Conservation (phyloP, 2,329 filamentous ascomycete genomes). For the Coniochaeta ligniaria region DNA sequence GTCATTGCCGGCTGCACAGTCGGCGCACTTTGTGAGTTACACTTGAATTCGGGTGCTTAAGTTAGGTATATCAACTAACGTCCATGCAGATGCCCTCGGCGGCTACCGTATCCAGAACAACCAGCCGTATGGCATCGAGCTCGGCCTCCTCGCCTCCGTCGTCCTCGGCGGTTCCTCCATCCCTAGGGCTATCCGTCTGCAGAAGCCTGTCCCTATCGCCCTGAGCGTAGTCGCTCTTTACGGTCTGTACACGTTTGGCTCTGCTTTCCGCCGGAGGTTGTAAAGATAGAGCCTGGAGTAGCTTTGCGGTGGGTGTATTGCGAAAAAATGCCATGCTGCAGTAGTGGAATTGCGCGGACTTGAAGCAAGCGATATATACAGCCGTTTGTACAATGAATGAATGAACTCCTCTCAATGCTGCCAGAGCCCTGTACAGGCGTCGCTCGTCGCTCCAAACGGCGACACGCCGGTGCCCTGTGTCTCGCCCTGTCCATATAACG, state of each 20-base stretch:
- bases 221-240: slow-evolving; percentile 73
- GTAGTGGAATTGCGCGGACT: not conserved
- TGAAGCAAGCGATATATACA: not conserved
- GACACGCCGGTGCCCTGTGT: not conserved
- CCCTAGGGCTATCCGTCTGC: slow-evolving; percentile 74
- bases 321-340: not conserved
- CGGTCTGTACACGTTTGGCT: slow-evolving; percentile 74
- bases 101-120: slow-evolving; percentile 71
- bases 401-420: not conserved
- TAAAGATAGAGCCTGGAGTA: not conserved
- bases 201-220: slow-evolving; percentile 77
- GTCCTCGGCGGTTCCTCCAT: slow-evolving; percentile 78
- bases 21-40: slow-evolving; percentile 51
- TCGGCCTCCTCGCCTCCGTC: slow-evolving; percentile 82
- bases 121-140: slow-evolving; percentile 76
- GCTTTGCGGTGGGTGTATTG: not conserved
- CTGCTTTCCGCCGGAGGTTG: slow-evolving; percentile 41
- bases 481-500: not conserved
- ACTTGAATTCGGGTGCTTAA: not conserved
- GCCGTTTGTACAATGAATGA: not conserved
- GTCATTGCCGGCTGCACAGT: slow-evolving; percentile 79
- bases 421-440: not conserved
- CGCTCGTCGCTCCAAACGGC: not conserved
- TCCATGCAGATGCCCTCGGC: slow-evolving; percentile 59
- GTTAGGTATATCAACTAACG: not conserved